Conservation (phyloP, 352 stramenopile species). For the Pythium biforme region DNA sequence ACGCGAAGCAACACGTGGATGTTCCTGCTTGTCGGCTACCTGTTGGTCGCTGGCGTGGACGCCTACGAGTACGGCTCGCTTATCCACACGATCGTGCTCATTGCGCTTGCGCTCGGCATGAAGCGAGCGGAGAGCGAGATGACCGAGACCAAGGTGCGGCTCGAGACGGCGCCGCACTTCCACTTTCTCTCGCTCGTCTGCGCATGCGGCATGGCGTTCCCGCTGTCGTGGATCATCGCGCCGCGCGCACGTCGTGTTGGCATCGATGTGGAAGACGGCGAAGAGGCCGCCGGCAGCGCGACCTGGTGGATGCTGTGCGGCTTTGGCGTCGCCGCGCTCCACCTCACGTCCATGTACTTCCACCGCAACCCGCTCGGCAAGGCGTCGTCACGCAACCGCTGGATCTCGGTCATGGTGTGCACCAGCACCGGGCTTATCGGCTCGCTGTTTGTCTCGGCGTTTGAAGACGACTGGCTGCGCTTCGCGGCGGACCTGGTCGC, state of each 20-base stretch:
- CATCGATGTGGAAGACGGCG: conserved; percentile 21
- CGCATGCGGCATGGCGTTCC: conserved; percentile 31
- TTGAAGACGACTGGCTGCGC: conserved; percentile 54
- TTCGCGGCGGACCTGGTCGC: conserved; percentile 37
- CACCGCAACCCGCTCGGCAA: conserved; percentile 28
- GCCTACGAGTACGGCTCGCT: conserved; percentile 67
- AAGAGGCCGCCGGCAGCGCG: conserved; percentile 4
- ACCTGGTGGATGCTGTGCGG: conserved; percentile 25
- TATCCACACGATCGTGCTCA: conserved; percentile 47
- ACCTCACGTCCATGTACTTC: conserved; percentile 33
- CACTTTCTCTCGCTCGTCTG: conserved; percentile 37
- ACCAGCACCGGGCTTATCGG: conserved; percentile 38
- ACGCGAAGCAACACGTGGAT: conserved; percentile 27
- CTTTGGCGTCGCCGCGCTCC: conserved; percentile 22
- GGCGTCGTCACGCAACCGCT: conserved; percentile 29
- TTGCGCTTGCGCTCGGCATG: conserved; percentile 45
- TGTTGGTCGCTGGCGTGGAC: conserved; percentile 62
- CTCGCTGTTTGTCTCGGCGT: conserved; percentile 37
- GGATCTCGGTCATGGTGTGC: conserved; percentile 42
- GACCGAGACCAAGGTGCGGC: conserved; percentile 27
- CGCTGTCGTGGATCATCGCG: conserved; percentile 35
- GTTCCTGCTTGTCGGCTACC: conserved; percentile 43
- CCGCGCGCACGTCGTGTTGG: conserved; percentile 31
- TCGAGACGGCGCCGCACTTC: conserved; percentile 35
- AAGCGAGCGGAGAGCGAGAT: conserved; percentile 26